Base-by-base conservation (phyloP, 2,329 filamentous ascomycete species). In the Aspergillus phoenicis region DNA sequence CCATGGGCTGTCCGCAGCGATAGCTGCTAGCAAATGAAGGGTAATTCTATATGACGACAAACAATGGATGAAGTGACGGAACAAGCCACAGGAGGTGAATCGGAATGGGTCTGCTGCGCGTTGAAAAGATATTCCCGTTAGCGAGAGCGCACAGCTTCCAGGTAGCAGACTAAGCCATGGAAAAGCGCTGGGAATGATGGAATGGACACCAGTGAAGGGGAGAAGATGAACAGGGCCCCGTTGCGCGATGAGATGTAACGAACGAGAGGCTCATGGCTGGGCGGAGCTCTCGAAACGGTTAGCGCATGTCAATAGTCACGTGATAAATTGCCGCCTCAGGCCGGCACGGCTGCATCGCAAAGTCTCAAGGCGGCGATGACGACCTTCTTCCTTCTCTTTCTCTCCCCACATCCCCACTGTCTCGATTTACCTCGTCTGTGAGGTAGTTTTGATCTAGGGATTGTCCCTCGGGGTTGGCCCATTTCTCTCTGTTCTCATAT, bases 81-180 rank as follows among this genome's bases (percentile, higher is more conserved):
- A 33, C 13, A 24, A 26, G 52, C 5, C 33, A 36, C 33, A 36
- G 26, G 17, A 6, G 17, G 15, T 56, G 62, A 36, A 28, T 30
- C 17, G 47, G 26, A n/a, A 17, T 30, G 7, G 17, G 47, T 51
- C 47, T 51, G 47, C 47, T 28, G 47, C 47, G 47, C 47, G 26
- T 33, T 51, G 15, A 30, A 51, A 8, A 8, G 7, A n/a, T 20
- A 51, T 45, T 45, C 41, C 41, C 41, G 5, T 45, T 45, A 24
- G 41, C 17, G 26, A n/a, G 26, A 51, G 26, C 47, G 47, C 47
- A 51, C 47, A 51, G 47, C 24, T 64, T 62, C 17, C 20, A 17
- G 52, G 24, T 45, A 41, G 17, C 60, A 49, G 24, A 38, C 58
- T 68, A 69, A 38, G 61, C 61, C 68, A 69, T 68, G 57, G 57